Evolutionary conservation across 2,329 filamentous ascomycete species (phyloP).

Genomic region (Paraconiothyrium brasiliense): DNA sequence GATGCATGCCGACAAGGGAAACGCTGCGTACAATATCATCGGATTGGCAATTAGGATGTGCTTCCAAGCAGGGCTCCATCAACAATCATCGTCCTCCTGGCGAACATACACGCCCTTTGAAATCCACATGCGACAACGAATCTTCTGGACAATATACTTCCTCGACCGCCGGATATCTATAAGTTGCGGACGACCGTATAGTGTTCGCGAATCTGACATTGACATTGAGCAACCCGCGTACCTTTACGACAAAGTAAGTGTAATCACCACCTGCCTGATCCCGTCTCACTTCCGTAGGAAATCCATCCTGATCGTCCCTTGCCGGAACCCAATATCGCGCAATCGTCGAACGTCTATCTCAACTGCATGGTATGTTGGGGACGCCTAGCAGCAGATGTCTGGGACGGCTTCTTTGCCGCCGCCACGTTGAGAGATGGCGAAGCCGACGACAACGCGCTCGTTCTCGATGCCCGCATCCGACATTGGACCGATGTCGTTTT

Average conservation of each 20-base stretch:
- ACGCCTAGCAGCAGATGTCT: constrained; percentile 32
- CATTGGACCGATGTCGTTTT: constrained; percentile 22
- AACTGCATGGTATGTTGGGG: constrained; percentile 37
- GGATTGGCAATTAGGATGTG: constrained; percentile 38
- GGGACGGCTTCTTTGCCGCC: constrained; percentile 31
- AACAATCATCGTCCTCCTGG: constrained; percentile 34
- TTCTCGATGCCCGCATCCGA: constrained; percentile 27
- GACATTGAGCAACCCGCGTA: constrained; percentile 35
- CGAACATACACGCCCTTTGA: constrained; percentile 25
- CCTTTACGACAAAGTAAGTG: constrained; percentile 30
- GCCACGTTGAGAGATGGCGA: constrained; percentile 17
- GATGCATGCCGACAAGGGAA: constrained; percentile 35
- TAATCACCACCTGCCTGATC: background rate
- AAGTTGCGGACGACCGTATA: constrained; percentile 42
- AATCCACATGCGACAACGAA: constrained; percentile 34
- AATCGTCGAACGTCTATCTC: constrained; percentile 32
- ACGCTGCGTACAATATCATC: constrained; percentile 41
- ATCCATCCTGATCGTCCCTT: constrained; percentile 25
- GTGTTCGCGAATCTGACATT: constrained; percentile 39
- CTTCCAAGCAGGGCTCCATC: constrained; percentile 42
- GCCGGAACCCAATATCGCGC: constrained; percentile 21
- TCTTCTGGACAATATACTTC: constrained; percentile 43
- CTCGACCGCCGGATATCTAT: constrained; percentile 41
- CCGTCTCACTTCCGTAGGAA: constrained; percentile 20
- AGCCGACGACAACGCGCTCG: constrained; percentile 20